phyloP scores from a whole-genome alignment of 1,284 basidiomycete species.

The Ustilago sp. region DNA sequence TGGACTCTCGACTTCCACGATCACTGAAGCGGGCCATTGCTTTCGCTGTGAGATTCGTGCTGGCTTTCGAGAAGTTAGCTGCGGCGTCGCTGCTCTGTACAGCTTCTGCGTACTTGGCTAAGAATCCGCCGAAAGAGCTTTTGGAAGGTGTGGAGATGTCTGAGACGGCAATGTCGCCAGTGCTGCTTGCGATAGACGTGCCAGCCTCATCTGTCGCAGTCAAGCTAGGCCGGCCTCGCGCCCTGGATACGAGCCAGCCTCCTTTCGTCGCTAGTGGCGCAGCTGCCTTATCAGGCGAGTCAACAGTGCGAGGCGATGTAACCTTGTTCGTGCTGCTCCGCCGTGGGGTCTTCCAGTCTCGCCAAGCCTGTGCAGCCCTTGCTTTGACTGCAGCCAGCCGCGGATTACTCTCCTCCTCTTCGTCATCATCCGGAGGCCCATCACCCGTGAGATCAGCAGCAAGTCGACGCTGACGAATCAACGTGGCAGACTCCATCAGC shows the following conservation, averaged over 20 bases:
- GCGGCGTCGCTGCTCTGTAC: constrained; percentile 66
- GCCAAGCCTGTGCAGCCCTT: constrained; percentile 41
- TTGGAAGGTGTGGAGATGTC: constrained; percentile 38
- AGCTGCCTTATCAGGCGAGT: background rate
- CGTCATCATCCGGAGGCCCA: constrained; percentile 55
- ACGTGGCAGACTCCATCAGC: constrained; percentile 55
- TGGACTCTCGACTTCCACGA: constrained; percentile 48
- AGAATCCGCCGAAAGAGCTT: constrained; percentile 34
- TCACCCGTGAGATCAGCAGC: constrained; percentile 62
- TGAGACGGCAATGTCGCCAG: constrained; percentile 16
- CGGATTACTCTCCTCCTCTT: constrained; percentile 25
- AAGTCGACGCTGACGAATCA: constrained; percentile 55
- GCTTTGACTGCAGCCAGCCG: constrained; percentile 28
- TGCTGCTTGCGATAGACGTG: constrained; percentile 26
- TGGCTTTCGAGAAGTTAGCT: constrained; percentile 63
- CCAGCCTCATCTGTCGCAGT: constrained; percentile 21
- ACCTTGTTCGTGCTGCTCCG: background rate
- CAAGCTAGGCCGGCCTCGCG: constrained; percentile 17
- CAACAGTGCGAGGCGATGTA: background rate
- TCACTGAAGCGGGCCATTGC: constrained; percentile 58
- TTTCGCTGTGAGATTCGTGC: constrained; percentile 65
- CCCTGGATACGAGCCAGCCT: constrained; percentile 42
- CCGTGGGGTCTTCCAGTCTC: constrained; percentile 37
- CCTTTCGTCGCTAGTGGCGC: constrained; percentile 25
- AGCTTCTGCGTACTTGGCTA: constrained; percentile 60